phyloP scores from a whole-genome alignment of 257 asterid species.

The Solanum chmielewskii region DNA sequence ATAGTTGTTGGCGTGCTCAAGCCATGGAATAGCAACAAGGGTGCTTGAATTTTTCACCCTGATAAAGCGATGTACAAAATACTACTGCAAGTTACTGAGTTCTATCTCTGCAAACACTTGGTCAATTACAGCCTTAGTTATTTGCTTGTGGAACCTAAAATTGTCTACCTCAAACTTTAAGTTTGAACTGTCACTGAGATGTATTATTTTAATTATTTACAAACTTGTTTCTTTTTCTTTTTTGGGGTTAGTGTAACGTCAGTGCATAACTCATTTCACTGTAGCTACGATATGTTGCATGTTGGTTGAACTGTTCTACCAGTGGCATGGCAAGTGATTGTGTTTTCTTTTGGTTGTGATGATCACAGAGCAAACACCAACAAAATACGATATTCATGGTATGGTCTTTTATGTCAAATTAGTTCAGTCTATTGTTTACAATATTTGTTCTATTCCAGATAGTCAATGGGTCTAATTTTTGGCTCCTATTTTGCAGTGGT shows the following conservation, averaged over 20 bases:
- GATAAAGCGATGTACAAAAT: not conserved
- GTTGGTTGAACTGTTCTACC: not conserved
- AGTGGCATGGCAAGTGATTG: not conserved
- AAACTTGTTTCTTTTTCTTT: too few relatives aligned
- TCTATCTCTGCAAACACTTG: not conserved
- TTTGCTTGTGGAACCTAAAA: not conserved
- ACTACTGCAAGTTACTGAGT: not conserved
- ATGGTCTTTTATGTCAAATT: not conserved
- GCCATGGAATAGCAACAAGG: conserved; percentile 82
- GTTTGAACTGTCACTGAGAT: not conserved
- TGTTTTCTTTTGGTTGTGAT: not conserved
- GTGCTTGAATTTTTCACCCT: conserved; percentile 25
- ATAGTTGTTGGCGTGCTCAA: conserved; percentile 78
- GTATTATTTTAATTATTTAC: not conserved
- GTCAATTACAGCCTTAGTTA: not conserved
- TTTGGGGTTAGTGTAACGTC: not conserved
- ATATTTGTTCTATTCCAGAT: not conserved
- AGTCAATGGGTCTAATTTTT: not conserved
- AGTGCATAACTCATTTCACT: not conserved
- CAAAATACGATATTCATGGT: not conserved
- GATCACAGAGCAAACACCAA: not conserved
- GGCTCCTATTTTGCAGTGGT: not conserved
- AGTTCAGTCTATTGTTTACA: not conserved
- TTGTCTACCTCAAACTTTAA: not conserved
- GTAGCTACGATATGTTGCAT: not conserved